Percentiles rank a stretch among this genome's conserved stretches.
Conservation (phyloP, 116 monocot genomes). For the Iris pallida region DNA sequence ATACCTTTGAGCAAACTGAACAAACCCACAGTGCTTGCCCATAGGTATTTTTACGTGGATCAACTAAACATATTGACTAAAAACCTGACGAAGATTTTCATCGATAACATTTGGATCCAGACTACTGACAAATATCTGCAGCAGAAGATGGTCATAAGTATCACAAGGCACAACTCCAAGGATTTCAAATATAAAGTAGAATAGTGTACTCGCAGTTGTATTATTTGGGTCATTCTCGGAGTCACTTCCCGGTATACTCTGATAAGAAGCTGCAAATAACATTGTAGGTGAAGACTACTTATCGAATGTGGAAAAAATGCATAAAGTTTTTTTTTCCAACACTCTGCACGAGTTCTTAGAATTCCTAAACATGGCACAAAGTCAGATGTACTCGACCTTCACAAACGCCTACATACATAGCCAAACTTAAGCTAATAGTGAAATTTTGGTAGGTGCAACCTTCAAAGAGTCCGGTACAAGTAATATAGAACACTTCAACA, state of each 20-base stretch:
- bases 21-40: slow-evolving; percentile 54
- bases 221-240: slow-evolving; percentile 80
- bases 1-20: slow-evolving; percentile 54
- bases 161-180: not conserved
- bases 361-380: too few species aligned
- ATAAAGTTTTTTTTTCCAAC: too few species aligned
- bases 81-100: slow-evolving; percentile 36
- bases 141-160: too few species aligned
- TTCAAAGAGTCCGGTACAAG: too few species aligned
- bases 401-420: too few species aligned
- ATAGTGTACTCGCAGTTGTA: slow-evolving; percentile 70
- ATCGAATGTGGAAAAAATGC: too few species aligned
- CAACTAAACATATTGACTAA: slow-evolving; percentile 41
- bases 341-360: too few species aligned
- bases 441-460: too few species aligned
- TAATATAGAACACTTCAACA: too few species aligned
- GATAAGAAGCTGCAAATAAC: slow-evolving; percentile 52
- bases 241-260: slow-evolving; percentile 31
- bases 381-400: too few species aligned
- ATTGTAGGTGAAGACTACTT: not conserved
- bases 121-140: slow-evolving; percentile 53
- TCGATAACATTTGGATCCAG: slow-evolving; percentile 46
- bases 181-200: not conserved
- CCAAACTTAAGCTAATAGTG: too few species aligned
- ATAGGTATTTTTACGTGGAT: slow-evolving; percentile 54